Percentiles rank a stretch among this genome's conserved stretches.
These are phyloP conservation scores for Stenocarpella maydis DNA, from an alignment of 2,329 filamentous ascomycete species.

Conservation along the genomic window DNA sequence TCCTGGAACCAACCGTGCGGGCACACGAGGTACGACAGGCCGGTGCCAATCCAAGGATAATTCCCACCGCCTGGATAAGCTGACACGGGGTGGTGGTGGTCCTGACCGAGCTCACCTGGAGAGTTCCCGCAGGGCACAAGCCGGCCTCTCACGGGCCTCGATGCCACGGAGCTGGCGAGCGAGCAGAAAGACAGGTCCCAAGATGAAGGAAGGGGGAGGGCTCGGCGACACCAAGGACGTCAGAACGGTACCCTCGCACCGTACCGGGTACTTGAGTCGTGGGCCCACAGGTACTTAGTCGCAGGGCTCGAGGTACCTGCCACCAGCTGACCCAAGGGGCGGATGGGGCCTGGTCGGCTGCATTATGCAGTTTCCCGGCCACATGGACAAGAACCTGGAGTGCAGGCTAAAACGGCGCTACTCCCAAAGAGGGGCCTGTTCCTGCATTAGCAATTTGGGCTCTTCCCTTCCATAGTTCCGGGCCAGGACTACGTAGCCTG, in stretches of 20 bases:
- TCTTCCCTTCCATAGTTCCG: conserved; percentile 22
- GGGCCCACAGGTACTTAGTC: conserved; percentile 34
- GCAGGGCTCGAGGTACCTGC: conserved; percentile 29
- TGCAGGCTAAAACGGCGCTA: conserved; percentile 35
- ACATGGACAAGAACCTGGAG: conserved; percentile 35
- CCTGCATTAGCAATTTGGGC: conserved; percentile 36
- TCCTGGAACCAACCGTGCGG: not conserved
- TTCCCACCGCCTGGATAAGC: not conserved
- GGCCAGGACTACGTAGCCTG: conserved; percentile 14
- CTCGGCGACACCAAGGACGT: conserved; percentile 18
- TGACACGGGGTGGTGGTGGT: not conserved
- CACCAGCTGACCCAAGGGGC: not conserved
- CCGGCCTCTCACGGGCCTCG: conserved; percentile 8
- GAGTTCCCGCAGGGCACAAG: not conserved
- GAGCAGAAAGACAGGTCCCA: not conserved
- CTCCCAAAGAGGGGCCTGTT: conserved; percentile 31
- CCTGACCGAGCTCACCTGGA: conserved; percentile 22
- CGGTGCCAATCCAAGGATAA: not conserved
- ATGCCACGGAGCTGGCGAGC: not conserved
- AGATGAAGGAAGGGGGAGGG: conserved; percentile 1
- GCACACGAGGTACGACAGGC: not conserved
- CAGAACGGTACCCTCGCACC: not conserved
- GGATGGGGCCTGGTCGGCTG: conserved; percentile 24
- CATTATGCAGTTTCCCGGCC: conserved; percentile 25
- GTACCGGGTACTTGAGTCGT: conserved; percentile 27